Conservation (phyloP, 164 flowering plant species). For the Nelumbo lutea region DNA sequence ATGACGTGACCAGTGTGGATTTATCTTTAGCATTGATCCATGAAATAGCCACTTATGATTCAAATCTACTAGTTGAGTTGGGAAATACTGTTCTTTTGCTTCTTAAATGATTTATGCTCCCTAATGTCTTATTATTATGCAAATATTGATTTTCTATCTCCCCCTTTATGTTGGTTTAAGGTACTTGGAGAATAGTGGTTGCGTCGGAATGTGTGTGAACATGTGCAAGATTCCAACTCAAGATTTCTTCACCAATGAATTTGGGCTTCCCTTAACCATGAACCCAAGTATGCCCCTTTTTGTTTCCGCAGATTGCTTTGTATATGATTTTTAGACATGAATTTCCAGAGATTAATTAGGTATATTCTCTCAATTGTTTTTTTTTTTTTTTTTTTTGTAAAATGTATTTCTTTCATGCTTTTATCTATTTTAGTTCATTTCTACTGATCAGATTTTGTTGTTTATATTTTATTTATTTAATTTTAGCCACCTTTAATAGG, state of each 20-base stretch:
- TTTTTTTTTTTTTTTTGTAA: neutral
- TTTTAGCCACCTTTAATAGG: no score
- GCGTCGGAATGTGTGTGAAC: slow-evolving; percentile 95
- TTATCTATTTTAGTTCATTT: no score
- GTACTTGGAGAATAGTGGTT: slow-evolving; percentile 96
- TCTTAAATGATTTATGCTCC: no score
- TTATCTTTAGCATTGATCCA: neutral
- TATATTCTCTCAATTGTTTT: neutral
- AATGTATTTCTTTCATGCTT: neutral
- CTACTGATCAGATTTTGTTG: no score
- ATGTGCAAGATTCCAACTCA: slow-evolving; percentile 99
- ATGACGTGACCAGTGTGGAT: neutral
- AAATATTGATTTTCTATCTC: neutral
- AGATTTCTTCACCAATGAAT: slow-evolving; percentile 97
- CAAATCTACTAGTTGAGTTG: neutral
- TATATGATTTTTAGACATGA: neutral
- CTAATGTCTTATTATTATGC: neutral
- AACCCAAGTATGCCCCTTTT: slow-evolving; percentile 58
- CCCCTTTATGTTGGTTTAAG: slow-evolving; percentile 21
- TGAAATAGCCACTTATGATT: neutral
- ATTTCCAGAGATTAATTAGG: neutral
- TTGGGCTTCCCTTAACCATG: slow-evolving; percentile 97
- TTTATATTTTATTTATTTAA: no score
- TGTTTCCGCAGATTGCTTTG: neutral
- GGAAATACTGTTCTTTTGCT: neutral